These are phyloP conservation scores for Aspergillus fumigatiaffinis DNA, from an alignment of 2,329 filamentous ascomycete species.

Conservation along the genomic window DNA sequence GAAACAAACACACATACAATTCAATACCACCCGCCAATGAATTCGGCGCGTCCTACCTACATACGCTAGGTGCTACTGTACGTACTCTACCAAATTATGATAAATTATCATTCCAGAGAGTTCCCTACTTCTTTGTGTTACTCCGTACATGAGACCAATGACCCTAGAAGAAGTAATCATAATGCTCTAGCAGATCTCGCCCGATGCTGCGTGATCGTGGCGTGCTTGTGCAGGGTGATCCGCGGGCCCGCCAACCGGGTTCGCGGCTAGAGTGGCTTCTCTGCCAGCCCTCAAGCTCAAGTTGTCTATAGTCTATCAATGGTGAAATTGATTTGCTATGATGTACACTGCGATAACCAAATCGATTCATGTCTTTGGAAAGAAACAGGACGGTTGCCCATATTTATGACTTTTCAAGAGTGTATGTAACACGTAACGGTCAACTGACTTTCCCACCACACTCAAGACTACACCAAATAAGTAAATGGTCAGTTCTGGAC, in stretches of 20 bases:
- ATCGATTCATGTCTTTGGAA: neutral
- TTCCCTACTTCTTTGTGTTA: neutral
- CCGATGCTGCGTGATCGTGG: neutral
- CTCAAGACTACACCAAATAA: neutral
- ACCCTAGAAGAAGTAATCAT: neutral
- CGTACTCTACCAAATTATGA: neutral
- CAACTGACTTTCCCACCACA: neutral
- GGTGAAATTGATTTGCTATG: neutral
- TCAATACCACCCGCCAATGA: neutral
- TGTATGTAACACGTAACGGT: neutral
- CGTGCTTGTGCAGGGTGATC: constrained; percentile 17
- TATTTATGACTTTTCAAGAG: neutral
- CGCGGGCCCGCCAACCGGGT: constrained; percentile 19
- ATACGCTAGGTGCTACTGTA: neutral
- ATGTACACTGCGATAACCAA: neutral
- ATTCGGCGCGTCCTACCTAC: neutral
- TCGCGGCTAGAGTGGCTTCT: constrained; percentile 8
- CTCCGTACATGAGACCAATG: neutral
- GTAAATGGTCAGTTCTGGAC: neutral
- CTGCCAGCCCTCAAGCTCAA: neutral
- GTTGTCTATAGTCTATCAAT: neutral
- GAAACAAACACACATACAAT: neutral
- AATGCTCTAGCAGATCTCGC: neutral
- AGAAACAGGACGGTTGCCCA: neutral
- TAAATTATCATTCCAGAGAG: neutral